These are phyloP conservation scores for Penstemon barbatus DNA, from an alignment of 257 asterid species.

Conservation along the genomic window DNA sequence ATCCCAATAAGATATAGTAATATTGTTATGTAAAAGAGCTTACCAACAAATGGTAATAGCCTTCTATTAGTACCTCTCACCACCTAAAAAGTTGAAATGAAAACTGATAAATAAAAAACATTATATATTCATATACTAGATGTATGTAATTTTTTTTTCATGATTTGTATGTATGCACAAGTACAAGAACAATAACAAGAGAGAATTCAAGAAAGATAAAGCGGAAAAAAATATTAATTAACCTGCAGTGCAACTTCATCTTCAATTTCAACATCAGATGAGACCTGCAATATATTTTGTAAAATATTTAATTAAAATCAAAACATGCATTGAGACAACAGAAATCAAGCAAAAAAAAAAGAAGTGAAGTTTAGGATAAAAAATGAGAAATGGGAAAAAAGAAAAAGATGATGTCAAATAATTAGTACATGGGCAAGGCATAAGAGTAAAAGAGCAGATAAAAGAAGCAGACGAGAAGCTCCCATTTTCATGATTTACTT, in stretches of 20 bases:
- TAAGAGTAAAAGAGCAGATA: conserved; percentile 42
- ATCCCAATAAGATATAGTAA: not conserved
- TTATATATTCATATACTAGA: not conserved
- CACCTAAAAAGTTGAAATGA: conserved; percentile 34
- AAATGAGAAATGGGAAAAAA: not conserved
- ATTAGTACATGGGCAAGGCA: conserved; percentile 42
- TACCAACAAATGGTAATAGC: conserved; percentile 56
- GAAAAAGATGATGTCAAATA: not conserved
- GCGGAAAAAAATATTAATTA: not conserved
- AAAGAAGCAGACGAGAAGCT: conserved; percentile 40
- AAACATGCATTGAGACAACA: too few relatives aligned
- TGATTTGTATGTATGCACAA: conserved; percentile 17
- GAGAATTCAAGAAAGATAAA: not conserved
- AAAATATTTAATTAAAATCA: too few relatives aligned
- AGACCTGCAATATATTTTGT: conserved; percentile 38
- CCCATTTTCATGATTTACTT: conserved; percentile 27
- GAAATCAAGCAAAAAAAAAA: too few relatives aligned
- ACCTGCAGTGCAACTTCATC: conserved; percentile 38
- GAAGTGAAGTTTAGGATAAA: not conserved
- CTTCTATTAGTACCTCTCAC: conserved; percentile 58
- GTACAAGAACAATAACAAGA: not conserved
- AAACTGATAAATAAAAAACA: not conserved
- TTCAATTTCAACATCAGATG: conserved; percentile 49
- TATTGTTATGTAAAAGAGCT: not conserved
- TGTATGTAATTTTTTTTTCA: not conserved